Evolutionary conservation across 345 rosid species (phyloP).

Genomic region (Euphorbia peplus): DNA sequence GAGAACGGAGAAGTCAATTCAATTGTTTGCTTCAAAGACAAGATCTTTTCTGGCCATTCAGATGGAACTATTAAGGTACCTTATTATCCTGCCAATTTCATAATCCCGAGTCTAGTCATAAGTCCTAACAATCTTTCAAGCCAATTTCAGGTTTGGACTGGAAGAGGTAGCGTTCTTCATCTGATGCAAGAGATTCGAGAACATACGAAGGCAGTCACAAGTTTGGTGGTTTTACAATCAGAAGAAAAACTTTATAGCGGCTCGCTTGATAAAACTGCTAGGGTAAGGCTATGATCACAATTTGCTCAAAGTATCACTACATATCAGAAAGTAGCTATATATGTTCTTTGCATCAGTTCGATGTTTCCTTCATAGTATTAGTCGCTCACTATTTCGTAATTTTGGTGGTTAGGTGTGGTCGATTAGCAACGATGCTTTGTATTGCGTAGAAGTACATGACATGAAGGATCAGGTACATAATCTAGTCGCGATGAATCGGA

Average conservation of each 20-base stretch:
- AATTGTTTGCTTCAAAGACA: slow-evolving; percentile 47
- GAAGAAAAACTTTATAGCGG: slow-evolving; percentile 60
- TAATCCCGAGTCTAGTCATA: slow-evolving; percentile 13
- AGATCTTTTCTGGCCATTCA: slow-evolving; percentile 66
- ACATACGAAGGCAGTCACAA: slow-evolving; percentile 61
- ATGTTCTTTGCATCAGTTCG: neutral
- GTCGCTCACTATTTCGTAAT: neutral
- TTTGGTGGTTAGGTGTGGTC: slow-evolving; percentile 50
- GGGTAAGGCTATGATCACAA: slow-evolving; percentile 31
- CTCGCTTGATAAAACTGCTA: slow-evolving; percentile 57
- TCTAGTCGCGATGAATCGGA: slow-evolving; percentile 44
- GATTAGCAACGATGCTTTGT: slow-evolving; percentile 33
- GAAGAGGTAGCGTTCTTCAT: slow-evolving; percentile 58
- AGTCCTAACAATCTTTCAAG: slow-evolving; percentile 1
- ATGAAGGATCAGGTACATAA: slow-evolving; percentile 62
- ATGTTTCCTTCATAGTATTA: neutral
- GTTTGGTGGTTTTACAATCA: slow-evolving; percentile 49
- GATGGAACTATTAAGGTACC: slow-evolving; percentile 71
- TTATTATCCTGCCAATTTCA: neutral
- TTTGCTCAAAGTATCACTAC: neutral
- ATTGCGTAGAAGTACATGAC: slow-evolving; percentile 54
- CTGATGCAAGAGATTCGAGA: slow-evolving; percentile 55
- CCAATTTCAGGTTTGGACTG: slow-evolving; percentile 56
- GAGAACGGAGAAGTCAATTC: slow-evolving; percentile 60
- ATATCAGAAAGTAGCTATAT: too few relatives aligned